Conservation (phyloP, 805 yeast species). For the Cyberlindnera xishuangbannaensis region DNA sequence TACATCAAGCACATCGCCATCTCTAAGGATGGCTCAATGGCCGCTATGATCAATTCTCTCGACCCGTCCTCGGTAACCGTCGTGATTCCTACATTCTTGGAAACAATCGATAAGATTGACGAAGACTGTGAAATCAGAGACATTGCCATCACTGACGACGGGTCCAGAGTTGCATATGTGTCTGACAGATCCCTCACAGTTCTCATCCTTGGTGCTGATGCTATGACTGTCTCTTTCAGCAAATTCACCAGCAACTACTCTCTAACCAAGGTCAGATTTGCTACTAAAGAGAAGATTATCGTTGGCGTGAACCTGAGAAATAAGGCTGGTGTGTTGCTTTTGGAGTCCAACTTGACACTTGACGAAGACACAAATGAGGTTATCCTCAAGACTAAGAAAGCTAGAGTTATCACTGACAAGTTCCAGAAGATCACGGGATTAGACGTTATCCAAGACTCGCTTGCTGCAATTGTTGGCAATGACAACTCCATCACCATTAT, state of each 20-base stretch:
- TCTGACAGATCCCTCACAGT: conserved; percentile 43
- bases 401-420: conserved; percentile 38
- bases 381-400: conserved; percentile 30
- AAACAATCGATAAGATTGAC: conserved; percentile 46
- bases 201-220: conserved; percentile 10
- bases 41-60: conserved; percentile 37
- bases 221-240: conserved; percentile 9
- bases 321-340: conserved; percentile 35
- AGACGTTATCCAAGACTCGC: conserved; percentile 33
- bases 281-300: conserved; percentile 30
- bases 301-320: conserved; percentile 39
- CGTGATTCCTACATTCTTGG: conserved; percentile 51
- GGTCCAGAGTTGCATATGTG: conserved; percentile 56
- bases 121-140: conserved; percentile 51
- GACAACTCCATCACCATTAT: conserved; percentile 63
- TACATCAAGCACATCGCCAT: conserved; percentile 56
- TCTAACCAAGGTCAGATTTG: conserved; percentile 39
- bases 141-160: conserved; percentile 61
- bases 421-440: conserved; percentile 53
- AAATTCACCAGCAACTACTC: conserved; percentile 20
- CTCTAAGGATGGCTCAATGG: conserved; percentile 53
- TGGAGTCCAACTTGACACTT: conserved; percentile 20
- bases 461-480: conserved; percentile 39
- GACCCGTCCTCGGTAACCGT: conserved; percentile 18
- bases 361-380: conserved; percentile 6